Evolutionary conservation across 1,284 basidiomycete genomes (phyloP), one percentile per base, ranked within the genome.

Genomic region (Ustilago trichophora): DNA sequence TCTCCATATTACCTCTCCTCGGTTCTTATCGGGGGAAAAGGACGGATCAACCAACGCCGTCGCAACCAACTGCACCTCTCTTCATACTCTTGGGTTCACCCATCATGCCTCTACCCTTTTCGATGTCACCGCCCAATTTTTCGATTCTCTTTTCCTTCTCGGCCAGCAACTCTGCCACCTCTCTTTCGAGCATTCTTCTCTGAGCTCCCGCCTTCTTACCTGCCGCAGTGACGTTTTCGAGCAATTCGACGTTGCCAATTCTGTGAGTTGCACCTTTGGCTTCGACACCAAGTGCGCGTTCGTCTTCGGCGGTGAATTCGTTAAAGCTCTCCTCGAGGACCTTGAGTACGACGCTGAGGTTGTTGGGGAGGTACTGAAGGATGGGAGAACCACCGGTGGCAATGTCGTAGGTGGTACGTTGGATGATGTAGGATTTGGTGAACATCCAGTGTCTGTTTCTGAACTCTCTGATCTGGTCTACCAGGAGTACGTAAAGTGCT

Each of bases 401-500:
- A 40, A 78, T 66, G 31, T 64, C 52, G 55, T 73, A 77, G n/a
- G 48, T 54, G 16, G 72, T 52, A 11, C 67, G 49, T 29, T 72
- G 51, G 69, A 80, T 76, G 63, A 80, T 78, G 75, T 78, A 78
- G 19, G 52, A 54, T 33, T 71, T 65, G 21, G 73, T 76, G 32
- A 79, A 80, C 44, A 62, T 59, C 77, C 77, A 80, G 65, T 80
- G 77, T 6, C 78, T 36, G 55, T 74, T 64, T 5, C 78, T 58
- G 65, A 80, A 71, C 42, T 80, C 78, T 13, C 78, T 53, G 10
- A 73, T 57, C 45, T 80, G 78, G 29, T 80, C 78, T 11, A 80
- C 63, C 3, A 76, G 38, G 35, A 79, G 44, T 13, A 80, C 51
- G 54, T 80, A 80, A 11, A 77, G 55, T 10, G 77, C 76, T 35